Evolutionary conservation across 805 yeast species (phyloP).

Genomic region (Candida patagonica): DNA sequence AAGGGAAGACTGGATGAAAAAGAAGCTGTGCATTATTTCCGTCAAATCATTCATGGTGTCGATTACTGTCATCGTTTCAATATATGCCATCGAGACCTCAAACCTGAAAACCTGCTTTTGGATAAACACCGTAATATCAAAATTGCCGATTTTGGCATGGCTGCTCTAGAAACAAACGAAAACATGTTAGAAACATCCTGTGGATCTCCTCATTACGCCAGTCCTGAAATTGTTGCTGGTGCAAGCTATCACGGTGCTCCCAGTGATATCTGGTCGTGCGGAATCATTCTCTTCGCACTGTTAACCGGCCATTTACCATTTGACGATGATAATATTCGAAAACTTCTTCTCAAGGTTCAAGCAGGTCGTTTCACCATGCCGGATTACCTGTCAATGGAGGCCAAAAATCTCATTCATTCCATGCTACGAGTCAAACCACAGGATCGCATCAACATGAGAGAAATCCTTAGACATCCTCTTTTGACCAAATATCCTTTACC

Average conservation of each 20-base stretch:
- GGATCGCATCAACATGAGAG: slow-evolving; percentile 67
- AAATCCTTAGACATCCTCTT: slow-evolving; percentile 73
- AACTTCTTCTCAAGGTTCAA: slow-evolving; percentile 80
- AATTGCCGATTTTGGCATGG: slow-evolving; percentile 99
- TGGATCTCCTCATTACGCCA: slow-evolving; percentile 98
- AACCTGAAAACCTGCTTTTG: slow-evolving; percentile 69
- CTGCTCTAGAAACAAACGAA: slow-evolving; percentile 81
- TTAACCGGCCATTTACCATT: slow-evolving; percentile 93
- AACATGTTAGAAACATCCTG: slow-evolving; percentile 86
- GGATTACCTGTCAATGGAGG: slow-evolving; percentile 65
- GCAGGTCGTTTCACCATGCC: slow-evolving; percentile 84
- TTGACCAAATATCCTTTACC: slow-evolving; percentile 50
- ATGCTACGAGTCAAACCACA: slow-evolving; percentile 81
- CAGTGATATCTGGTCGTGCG: slow-evolving; percentile 97
- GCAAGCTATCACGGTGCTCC: slow-evolving; percentile 94
- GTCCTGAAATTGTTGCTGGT: slow-evolving; percentile 96
- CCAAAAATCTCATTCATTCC: slow-evolving; percentile 70
- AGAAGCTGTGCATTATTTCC: slow-evolving; percentile 85
- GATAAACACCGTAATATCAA: slow-evolving; percentile 84
- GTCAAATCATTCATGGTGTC: slow-evolving; percentile 76
- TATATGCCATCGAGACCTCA: slow-evolving; percentile 80
- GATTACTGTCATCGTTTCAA: slow-evolving; percentile 78
- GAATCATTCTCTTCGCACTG: slow-evolving; percentile 86
- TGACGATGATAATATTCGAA: slow-evolving; percentile 91
- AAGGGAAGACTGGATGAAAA: slow-evolving; percentile 79